A percentile compares a stretch with the other conserved stretches of the same genome.
These are phyloP conservation scores for Phragmites australis DNA, from an alignment of 176 grass and related monocot species.

Conservation along the genomic window DNA sequence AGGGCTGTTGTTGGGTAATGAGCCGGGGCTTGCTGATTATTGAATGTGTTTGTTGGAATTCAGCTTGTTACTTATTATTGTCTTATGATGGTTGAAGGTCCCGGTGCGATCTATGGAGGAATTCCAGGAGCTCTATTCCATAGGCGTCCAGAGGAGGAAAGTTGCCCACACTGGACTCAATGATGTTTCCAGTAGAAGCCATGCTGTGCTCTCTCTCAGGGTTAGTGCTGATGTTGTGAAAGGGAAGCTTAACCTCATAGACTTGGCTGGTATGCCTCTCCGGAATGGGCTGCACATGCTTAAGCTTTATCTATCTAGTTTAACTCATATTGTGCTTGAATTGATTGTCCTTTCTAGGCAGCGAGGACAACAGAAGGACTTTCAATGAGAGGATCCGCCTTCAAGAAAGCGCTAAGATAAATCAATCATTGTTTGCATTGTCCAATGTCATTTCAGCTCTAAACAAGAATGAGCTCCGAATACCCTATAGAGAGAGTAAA, in stretches of 20 bases:
- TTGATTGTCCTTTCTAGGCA: conserved; percentile 54
- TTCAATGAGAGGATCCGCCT: conserved; percentile 82
- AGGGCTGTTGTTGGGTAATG: conserved; percentile 85
- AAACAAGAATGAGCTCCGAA: conserved; percentile 64
- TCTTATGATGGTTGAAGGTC: conserved; percentile 46
- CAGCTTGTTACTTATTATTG: conserved; percentile 9
- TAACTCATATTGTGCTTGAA: conserved; percentile 9
- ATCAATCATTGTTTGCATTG: conserved; percentile 77
- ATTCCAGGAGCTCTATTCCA: conserved; percentile 65
- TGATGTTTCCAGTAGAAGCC: conserved; percentile 80
- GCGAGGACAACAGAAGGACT: conserved; percentile 79
- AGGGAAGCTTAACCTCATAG: conserved; percentile 94
- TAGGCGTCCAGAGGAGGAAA: conserved; percentile 83
- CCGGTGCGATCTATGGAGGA: conserved; percentile 73
- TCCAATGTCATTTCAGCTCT: conserved; percentile 94
- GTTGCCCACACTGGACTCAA: conserved; percentile 76
- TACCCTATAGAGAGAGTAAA: conserved; percentile 91
- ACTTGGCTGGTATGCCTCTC: conserved; percentile 67
- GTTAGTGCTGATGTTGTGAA: conserved; percentile 54
- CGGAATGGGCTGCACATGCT: conserved; percentile 5
- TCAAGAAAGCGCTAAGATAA: conserved; percentile 94
- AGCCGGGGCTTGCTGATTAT: not conserved
- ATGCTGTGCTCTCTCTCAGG: conserved; percentile 68
- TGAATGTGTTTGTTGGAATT: not conserved
- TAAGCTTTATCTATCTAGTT: conserved; percentile 13